Base-by-base conservation (phyloP, 768 basidiomycete genomes). In the Collybiopsis luxurians region DNA sequence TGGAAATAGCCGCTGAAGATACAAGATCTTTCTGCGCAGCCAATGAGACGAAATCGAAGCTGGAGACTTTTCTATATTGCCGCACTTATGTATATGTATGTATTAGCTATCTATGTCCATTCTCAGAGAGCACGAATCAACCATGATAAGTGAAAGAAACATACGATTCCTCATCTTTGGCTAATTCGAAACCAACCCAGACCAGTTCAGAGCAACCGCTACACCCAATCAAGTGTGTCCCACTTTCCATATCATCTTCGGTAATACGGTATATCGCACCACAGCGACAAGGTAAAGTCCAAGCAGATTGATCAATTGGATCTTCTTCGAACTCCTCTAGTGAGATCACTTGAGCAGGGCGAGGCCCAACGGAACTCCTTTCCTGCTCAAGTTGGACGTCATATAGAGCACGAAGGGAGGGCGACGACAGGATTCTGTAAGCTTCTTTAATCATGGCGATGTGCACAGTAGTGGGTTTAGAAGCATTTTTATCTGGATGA, bases 161-260 rank as follows among this genome's bases (percentile, higher is more conserved):
- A 36, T 30, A 50, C 48, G 31, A 28, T 30, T 12, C 3, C n/a
- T 21, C 31, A 0, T 28, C 27, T 50, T 36, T 36, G 36, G 42
- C 73, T 12, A 79, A 64, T 69, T 93, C 87, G 63, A 91, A 93
- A 1, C 92, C 91, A n/a, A 85, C 88, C 89, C 90, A 93, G 1
- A 93, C 74, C 9, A 82, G 83, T 69, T 93, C 92, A 15, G 92
- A 94, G 66, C 91, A 93, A 53, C 82, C 81, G 54, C 71, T 80
- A 61, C 92, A 94, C 1, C 79, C 84, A 10, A 91, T 73, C 5
- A 93, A 76, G 67, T 93, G 91, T 48, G 75, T 74, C n/a, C 83
- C 92, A 1, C 70, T 70, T 58, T 92, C 90, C 76, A 93, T 79
- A 49, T 86, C 79, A 1, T 62, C 69, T 53, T 78, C 77, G 0